Base-by-base conservation (phyloP, 805 yeast genomes). In the Starmera amethionina region DNA sequence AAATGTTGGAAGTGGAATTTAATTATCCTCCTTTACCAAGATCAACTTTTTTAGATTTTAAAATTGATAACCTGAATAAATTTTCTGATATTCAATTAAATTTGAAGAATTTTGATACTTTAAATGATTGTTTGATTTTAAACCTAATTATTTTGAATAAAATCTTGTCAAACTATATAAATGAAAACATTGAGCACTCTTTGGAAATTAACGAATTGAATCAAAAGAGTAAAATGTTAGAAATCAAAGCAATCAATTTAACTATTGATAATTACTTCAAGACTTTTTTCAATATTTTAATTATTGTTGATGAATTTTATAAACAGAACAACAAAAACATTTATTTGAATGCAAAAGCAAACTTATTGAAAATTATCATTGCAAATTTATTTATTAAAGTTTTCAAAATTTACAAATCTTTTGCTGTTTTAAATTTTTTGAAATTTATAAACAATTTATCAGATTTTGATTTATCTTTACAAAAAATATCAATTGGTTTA, bases 391-490 rank as follows among this genome's bases (percentile, higher is more conserved):
- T 64, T 47, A 69, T 67, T 19, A 48, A 63, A 41, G 41, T 69
- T 4, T 49, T 68, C 19, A 42, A 56, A 5, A 39, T 60, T 0
- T 63, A 67, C 47, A 67, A 67, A 12, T 52, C 64, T 34, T 49
- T 64, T 30, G 58, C 64, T 1, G 41, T 64, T 13, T 62, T 54
- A 40, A 60, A 57, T 43, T 36, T 65, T 0, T 43, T 70, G 14
- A 63, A 59, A 40, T 63, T 64, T 30, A 54, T 60, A 10, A 48
- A 51, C 12, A 49, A 50, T 14, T 42, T 62, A 9, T 61, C 71
- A 25, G 39, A 50, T 9, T 55, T 51, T 14, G 68, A 65, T 43
- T 40, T 69, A 36, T 46, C 45, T 4, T 38, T 72, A 33, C 69
- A 65, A 39, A 43, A 40, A 18, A 38, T 54, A 4, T 57, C 61